Evolutionary conservation across 2,329 filamentous ascomycete species (phyloP).

Genomic region (Oidium heveae): DNA sequence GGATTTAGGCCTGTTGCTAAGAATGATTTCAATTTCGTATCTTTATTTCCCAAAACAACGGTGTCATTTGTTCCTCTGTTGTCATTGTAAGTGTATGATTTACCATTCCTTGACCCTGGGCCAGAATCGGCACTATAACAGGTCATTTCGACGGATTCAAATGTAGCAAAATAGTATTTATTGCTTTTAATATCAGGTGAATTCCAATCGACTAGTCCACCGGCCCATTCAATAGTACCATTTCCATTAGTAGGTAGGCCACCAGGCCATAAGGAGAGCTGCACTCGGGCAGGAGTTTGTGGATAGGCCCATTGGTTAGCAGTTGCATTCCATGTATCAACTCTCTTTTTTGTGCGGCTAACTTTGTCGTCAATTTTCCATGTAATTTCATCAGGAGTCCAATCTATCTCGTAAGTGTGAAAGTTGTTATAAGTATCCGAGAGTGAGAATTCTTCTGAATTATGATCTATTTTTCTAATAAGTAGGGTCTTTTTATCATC

Average conservation of each 20-base stretch:
- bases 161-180: conserved; percentile 71
- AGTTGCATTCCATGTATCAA: conserved; percentile 68
- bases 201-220: conserved; percentile 2
- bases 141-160: conserved; percentile 53
- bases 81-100: conserved; percentile 53
- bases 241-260: conserved; percentile 53
- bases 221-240: conserved; percentile 72
- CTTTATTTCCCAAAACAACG: conserved; percentile 47
- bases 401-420: conserved; percentile 84
- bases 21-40: conserved; percentile 55
- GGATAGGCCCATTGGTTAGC: conserved; percentile 65
- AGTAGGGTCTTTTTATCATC: conserved; percentile 1
- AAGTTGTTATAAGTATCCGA: conserved; percentile 50
- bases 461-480: conserved; percentile 29
- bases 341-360: conserved; percentile 47
- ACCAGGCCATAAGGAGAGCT: conserved; percentile 90
- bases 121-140: conserved; percentile 45
- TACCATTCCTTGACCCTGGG: conserved; percentile 43
- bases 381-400: conserved; percentile 63
- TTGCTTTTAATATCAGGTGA: conserved; percentile 49
- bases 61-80: conserved; percentile 45
- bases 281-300: conserved; percentile 72
- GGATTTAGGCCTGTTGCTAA: conserved; percentile 60
- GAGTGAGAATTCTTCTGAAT: conserved; percentile 44
- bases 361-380: conserved; percentile 71